These are phyloP conservation scores for Xylaria longipes DNA, from an alignment of 495 filamentous ascomycete genomes.

Conservation along the genomic window DNA sequence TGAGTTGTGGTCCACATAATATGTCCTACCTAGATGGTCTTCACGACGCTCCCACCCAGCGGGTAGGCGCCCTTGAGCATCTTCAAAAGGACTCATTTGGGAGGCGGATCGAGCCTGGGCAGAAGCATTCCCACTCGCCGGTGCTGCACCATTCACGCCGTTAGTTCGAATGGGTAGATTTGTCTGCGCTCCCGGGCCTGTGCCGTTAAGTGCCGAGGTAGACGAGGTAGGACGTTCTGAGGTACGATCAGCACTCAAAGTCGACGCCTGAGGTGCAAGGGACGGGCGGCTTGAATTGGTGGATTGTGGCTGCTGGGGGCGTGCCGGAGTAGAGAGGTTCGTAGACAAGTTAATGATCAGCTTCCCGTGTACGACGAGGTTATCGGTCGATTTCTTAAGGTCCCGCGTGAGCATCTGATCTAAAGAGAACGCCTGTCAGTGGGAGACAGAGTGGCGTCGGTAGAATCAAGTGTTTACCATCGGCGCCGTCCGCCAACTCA, in stretches of 20 bases:
- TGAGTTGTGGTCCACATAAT: conserved; percentile 99
- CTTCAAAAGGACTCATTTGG: conserved; percentile 91
- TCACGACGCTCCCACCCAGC: conserved; percentile 96
- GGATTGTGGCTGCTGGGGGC: conserved; percentile 36
- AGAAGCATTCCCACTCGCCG: conserved; percentile 42
- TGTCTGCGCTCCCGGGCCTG: conserved; percentile 38
- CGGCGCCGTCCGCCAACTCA: conserved; percentile 84
- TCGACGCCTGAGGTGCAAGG: conserved; percentile 49
- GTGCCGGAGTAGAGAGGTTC: conserved; percentile 65
- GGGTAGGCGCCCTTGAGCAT: conserved; percentile 88
- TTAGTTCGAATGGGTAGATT: conserved; percentile 46
- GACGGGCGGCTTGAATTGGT: conserved; percentile 51
- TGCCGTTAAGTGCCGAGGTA: conserved; percentile 52
- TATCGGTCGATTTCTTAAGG: conserved; percentile 97
- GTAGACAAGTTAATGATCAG: conserved; percentile 95
- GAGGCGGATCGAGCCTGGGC: conserved; percentile 49
- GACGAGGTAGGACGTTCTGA: conserved; percentile 51
- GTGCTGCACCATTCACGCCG: conserved; percentile 48
- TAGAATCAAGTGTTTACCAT: conserved; percentile 70
- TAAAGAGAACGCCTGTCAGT: conserved; percentile 36
- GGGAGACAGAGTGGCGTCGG: not conserved
- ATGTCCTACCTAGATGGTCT: conserved; percentile 96
- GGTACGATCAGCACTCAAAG: conserved; percentile 40
- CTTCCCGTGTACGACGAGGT: conserved; percentile 96
- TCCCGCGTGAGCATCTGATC: conserved; percentile 97